These are phyloP conservation scores for Dictyostelium capitatum DNA, from an alignment of 78 protist species.

Conservation along the genomic window DNA sequence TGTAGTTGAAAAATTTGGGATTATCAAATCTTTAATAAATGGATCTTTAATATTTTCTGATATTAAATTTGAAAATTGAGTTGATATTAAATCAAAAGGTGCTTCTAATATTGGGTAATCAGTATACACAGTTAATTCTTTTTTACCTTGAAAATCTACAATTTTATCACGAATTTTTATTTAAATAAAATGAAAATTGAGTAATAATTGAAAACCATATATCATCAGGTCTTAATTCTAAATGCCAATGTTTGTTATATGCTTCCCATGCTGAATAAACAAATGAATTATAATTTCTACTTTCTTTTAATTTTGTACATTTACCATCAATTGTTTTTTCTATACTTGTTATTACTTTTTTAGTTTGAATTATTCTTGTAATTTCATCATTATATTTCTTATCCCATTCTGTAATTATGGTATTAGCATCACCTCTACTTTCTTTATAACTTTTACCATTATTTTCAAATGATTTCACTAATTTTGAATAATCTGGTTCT, in stretches of 20 bases:
- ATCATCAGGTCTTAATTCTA: conserved; percentile 28
- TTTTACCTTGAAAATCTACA: neutral
- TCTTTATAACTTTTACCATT: too few relatives aligned
- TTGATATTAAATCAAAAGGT: neutral
- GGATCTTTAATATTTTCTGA: conserved; percentile 29
- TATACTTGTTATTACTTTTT: too few relatives aligned
- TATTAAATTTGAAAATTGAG: neutral
- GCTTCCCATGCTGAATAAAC: conserved; percentile 24
- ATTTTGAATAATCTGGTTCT: too few relatives aligned
- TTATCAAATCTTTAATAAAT: conserved; percentile 31
- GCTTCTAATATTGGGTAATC: neutral
- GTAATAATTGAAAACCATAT: neutral
- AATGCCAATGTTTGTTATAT: conserved; percentile 31
- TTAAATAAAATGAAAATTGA: too few relatives aligned
- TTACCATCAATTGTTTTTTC: too few relatives aligned
- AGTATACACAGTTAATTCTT: neutral
- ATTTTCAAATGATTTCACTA: too few relatives aligned
- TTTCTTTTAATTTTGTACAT: too few relatives aligned
- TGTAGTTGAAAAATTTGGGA: conserved; percentile 56
- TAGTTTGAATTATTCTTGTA: too few relatives aligned
- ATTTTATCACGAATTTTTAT: conserved; percentile 4
- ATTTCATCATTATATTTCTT: too few relatives aligned
- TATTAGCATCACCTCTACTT: too few relatives aligned
- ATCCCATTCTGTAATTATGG: too few relatives aligned
- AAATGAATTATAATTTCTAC: neutral